These are phyloP conservation scores for Zygnema cylindricum DNA, from an alignment of 139 green algal species.

Conservation along the genomic window DNA sequence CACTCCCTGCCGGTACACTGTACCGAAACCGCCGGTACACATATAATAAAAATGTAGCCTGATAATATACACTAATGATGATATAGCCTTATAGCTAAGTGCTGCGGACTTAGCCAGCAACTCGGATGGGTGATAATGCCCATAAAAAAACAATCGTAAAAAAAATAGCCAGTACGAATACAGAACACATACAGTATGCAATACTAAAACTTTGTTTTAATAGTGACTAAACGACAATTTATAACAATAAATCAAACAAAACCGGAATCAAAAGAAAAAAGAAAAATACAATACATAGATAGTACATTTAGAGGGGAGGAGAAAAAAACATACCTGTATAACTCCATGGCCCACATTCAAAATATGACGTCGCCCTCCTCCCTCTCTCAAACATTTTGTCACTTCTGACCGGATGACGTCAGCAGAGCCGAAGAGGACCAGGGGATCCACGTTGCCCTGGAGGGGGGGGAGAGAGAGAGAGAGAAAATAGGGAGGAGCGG, in stretches of 20 bases:
- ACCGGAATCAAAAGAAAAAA: background rate
- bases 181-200: too few relatives aligned
- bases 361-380: constrained; percentile 80
- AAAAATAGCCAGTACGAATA: background rate
- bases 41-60: too few relatives aligned
- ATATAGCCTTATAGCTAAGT: too few relatives aligned
- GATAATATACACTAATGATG: too few relatives aligned
- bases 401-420: constrained; percentile 73
- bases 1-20: too few relatives aligned
- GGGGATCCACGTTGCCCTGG: constrained; percentile 92
- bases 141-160: background rate
- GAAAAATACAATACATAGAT: background rate
- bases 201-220: too few relatives aligned
- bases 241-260: background rate
- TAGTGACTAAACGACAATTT: background rate
- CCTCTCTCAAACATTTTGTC: constrained; percentile 67
- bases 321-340: constrained; percentile 65
- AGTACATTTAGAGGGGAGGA: background rate
- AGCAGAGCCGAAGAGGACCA: constrained; percentile 45
- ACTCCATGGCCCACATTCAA: constrained; percentile 96
- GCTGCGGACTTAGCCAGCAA: background rate
- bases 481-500: background rate
- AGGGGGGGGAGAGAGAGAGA: background rate
- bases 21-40: too few relatives aligned
- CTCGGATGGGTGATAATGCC: too few relatives aligned